phyloP scores from a whole-genome alignment of 768 basidiomycete species.

The Macrolepiota dolichaula region DNA sequence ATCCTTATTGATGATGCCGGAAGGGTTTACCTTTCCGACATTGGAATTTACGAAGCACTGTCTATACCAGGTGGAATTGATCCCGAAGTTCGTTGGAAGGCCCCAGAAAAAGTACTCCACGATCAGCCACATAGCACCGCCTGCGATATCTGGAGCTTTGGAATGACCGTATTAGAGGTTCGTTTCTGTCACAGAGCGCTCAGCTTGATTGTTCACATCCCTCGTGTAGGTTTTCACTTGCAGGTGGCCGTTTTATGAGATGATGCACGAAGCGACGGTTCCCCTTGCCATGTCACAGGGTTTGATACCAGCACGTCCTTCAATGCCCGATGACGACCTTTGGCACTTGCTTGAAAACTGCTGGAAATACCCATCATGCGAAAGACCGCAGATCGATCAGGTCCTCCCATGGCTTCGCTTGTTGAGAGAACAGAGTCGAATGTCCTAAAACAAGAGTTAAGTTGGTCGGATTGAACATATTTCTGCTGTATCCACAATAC shows the following conservation, averaged over 20 bases:
- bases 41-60: not conserved
- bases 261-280: not conserved
- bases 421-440: not conserved
- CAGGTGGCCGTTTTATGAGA: not conserved
- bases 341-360: not conserved
- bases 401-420: not conserved
- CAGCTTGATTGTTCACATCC: not conserved
- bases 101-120: not conserved
- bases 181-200: not conserved
- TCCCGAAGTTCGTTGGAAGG: not conserved
- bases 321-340: not conserved
- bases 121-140: not conserved
- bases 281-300: not conserved
- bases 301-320: not conserved
- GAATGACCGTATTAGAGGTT: not conserved
- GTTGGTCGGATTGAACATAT: not conserved
- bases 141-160: conserved; percentile 4
- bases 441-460: not conserved
- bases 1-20: not conserved
- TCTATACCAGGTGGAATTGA: not conserved
- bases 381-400: not conserved
- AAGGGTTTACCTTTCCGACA: not conserved
- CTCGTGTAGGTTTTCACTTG: not conserved
- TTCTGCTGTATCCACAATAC: too few species aligned
- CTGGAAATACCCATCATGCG: not conserved